Base-by-base conservation (phyloP, 306 rosid species). In the Vicia sativa region DNA sequence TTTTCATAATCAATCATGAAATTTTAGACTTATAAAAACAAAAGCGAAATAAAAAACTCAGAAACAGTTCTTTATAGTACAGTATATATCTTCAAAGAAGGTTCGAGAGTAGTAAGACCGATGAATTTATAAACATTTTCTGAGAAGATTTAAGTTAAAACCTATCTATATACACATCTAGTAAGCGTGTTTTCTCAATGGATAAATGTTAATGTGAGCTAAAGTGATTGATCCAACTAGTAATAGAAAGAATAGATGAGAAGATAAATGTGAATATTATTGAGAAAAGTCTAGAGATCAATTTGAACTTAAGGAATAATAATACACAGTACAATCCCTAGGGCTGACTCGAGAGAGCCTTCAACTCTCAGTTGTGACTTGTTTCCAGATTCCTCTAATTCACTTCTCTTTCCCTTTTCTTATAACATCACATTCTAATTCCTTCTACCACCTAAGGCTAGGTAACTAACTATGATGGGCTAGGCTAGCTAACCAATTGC, bases 21-120 rank as follows among this genome's bases (percentile, higher is more conserved):
- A 58, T 25, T 58, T 61, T 31, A 50, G 11, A 52, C 25, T n/a
- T 14, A 12, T 38, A 62, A 49, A n/a, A 49, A 57, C 29, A 49
- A 25, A 14, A 62, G 39, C 10, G 57, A 19, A 50, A 35, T 1
- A 7, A 37, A 15, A 41, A 41, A 25, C 10, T 15, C 7, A 21
- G 57, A 68, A 49, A 37, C 42, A 18, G 38, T 42, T 65, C 52
- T 65, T 63, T 59, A 16, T 60, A 43, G 53, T 52, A 31, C 48
- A 65, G 59, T 43, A 25, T 19, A 11, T 19, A 14, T 13, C n/a
- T 65, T 74, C 49, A 35, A 46, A 35, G 39, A 68, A 52, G 35
- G 21, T 55, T 68, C 11, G 44, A 68, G 44, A n/a, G n/a, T n/a
- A n/a, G 18, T 37, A 59, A 49, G 62, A 50, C 50, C 34, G n/a